Percentiles rank a stretch among this genome's conserved stretches.
These are phyloP conservation scores for Pseudocercospora eumusae DNA, from an alignment of 2,329 filamentous ascomycete species.

Conservation along the genomic window DNA sequence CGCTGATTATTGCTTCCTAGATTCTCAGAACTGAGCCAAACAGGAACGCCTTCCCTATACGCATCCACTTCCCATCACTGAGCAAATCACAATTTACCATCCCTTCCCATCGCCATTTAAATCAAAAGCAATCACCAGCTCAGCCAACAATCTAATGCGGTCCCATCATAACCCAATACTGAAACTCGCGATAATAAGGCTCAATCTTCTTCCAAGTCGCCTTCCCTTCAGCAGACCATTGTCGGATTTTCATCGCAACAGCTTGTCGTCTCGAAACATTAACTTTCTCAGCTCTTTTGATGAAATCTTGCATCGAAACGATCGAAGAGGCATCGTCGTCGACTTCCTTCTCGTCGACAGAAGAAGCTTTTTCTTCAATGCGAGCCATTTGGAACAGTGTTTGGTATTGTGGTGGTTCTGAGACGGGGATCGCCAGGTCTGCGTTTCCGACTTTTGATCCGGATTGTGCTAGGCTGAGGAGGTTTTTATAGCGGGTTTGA, in stretches of 20 bases:
- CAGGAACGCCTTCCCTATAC: neutral
- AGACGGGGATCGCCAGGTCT: neutral
- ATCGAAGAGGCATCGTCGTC: neutral
- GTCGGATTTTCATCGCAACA: constrained; percentile 15
- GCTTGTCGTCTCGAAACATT: constrained; percentile 12
- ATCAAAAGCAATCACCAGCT: neutral
- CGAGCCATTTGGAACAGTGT: neutral
- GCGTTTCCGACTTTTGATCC: neutral
- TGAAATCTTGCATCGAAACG: neutral
- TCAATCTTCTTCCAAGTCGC: constrained; percentile 17
- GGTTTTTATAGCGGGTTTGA: neutral
- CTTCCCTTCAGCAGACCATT: constrained; percentile 14
- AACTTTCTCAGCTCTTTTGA: neutral
- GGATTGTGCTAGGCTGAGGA: neutral
- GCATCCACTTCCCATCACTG: neutral
- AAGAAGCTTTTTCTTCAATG: neutral
- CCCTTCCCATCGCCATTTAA: neutral
- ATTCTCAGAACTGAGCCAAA: neutral
- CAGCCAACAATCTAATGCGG: constrained; percentile 13
- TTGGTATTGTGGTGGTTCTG: neutral
- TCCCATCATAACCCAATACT: constrained; percentile 22
- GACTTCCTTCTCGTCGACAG: neutral
- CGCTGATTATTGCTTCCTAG: neutral
- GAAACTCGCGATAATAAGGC: constrained; percentile 18
- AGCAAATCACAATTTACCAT: neutral